A percentile compares a stretch with the other conserved stretches of the same genome.
phyloP scores from a whole-genome alignment of 2,329 filamentous ascomycete genomes.

The Penicillium sp. region DNA sequence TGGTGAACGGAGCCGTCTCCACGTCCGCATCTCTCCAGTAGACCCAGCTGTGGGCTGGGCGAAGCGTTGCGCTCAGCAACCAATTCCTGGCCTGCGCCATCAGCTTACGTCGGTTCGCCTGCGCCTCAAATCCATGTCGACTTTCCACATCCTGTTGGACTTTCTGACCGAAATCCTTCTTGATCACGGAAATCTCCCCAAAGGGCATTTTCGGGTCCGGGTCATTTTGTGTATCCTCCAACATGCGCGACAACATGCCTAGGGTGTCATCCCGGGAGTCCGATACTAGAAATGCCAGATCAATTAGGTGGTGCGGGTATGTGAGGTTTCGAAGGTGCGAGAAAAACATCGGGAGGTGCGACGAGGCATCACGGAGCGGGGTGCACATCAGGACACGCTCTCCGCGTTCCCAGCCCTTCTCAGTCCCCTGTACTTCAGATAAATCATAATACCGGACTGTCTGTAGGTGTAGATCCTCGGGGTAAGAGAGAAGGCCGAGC shows the following conservation, averaged over 20 bases:
- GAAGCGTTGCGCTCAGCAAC: conserved; percentile 87
- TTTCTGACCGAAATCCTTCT: conserved; percentile 98
- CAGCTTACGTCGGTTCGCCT: conserved; percentile 87
- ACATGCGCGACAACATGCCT: conserved; percentile 68
- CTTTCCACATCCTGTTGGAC: conserved; percentile 98
- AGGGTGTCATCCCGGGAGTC: conserved; percentile 95
- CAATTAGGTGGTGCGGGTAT: conserved; percentile 94
- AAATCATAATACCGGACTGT: conserved; percentile 97
- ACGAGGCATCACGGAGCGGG: conserved; percentile 85
- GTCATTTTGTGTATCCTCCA: conserved; percentile 77
- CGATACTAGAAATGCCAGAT: conserved; percentile 93
- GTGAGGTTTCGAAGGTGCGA: conserved; percentile 95
- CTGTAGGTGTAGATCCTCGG: conserved; percentile 76
- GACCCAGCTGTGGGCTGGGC: conserved; percentile 97
- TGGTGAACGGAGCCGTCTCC: conserved; percentile 93
- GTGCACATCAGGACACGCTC: conserved; percentile 95
- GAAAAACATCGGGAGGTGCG: conserved; percentile 97
- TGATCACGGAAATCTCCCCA: conserved; percentile 94
- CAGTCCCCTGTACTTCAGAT: conserved; percentile 84
- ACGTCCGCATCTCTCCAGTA: conserved; percentile 99
- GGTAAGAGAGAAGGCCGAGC: conserved; percentile 67
- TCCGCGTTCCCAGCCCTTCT: conserved; percentile 91
- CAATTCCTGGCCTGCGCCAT: conserved; percentile 99
- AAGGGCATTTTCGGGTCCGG: conserved; percentile 78
- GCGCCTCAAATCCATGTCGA: conserved; percentile 93